These are phyloP conservation scores for Yarrowia deformans DNA, from an alignment of 805 yeast genomes.

Conservation along the genomic window DNA sequence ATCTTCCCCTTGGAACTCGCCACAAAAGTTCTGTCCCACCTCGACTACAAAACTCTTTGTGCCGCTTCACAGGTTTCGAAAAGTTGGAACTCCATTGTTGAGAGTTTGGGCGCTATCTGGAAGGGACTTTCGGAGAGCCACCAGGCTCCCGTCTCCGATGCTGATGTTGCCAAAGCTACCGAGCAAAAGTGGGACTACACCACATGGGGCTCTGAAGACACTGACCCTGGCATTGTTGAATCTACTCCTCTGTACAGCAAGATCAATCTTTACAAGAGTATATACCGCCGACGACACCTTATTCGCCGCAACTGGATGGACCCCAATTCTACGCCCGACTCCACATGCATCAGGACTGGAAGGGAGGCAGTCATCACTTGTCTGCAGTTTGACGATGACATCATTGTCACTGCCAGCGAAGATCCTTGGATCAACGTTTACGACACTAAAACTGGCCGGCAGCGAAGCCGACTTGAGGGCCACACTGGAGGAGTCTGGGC, in stretches of 20 bases:
- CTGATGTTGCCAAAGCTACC: conserved; percentile 54
- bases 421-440: conserved; percentile 83
- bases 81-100: conserved; percentile 72
- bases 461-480: conserved; percentile 70
- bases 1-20: conserved; percentile 79
- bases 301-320: conserved; percentile 82
- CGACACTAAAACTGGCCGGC: conserved; percentile 73
- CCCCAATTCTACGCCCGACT: conserved; percentile 70
- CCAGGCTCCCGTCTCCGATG: conserved; percentile 34
- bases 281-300: conserved; percentile 65
- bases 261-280: conserved; percentile 57
- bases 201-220: conserved; percentile 45
- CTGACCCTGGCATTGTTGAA: conserved; percentile 36
- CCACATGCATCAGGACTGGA: conserved; percentile 73
- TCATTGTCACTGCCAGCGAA: conserved; percentile 91
- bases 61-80: conserved; percentile 69
- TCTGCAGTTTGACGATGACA: conserved; percentile 88
- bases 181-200: conserved; percentile 50
- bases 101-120: conserved; percentile 73
- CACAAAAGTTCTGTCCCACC: conserved; percentile 64
- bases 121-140: conserved; percentile 67
- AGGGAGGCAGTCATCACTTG: conserved; percentile 85
- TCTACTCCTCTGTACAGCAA: conserved; percentile 44
- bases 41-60: conserved; percentile 69
- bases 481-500: conserved; percentile 99